phyloP scores from a whole-genome alignment of 352 stramenopile species.

The Globisporangium ultimum region DNA sequence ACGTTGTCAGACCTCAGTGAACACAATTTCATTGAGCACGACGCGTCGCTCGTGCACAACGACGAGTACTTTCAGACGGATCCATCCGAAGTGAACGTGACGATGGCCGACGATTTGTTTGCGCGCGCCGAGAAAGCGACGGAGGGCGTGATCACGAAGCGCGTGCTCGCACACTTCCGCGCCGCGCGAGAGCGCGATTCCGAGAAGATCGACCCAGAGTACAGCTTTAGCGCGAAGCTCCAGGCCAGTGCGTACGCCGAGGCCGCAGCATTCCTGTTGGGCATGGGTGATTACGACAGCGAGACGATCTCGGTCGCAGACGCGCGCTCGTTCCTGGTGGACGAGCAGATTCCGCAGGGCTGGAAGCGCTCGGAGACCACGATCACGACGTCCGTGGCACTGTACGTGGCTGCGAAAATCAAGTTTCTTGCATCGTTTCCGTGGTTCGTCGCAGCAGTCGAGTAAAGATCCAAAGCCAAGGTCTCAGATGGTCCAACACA shows the following conservation, averaged over 20 bases:
- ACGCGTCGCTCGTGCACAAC: slow-evolving; percentile 66
- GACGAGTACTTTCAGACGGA: slow-evolving; percentile 44
- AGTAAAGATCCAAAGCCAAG: slow-evolving; percentile 1
- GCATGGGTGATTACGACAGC: slow-evolving; percentile 34
- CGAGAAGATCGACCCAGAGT: slow-evolving; percentile 35
- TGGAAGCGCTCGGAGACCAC: slow-evolving; percentile 30
- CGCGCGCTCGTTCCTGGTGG: slow-evolving; percentile 40
- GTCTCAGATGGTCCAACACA: too few relatives aligned
- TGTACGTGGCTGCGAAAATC: slow-evolving; percentile 40
- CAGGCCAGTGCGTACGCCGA: slow-evolving; percentile 42
- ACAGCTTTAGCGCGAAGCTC: slow-evolving; percentile 33
- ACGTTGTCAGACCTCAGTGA: slow-evolving; percentile 46
- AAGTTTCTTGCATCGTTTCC: slow-evolving; percentile 27
- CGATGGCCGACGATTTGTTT: slow-evolving; percentile 38
- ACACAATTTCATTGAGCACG: slow-evolving; percentile 71
- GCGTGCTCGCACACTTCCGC: slow-evolving; percentile 40
- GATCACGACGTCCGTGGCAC: slow-evolving; percentile 26
- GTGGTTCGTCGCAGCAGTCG: neutral
- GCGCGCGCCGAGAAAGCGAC: slow-evolving; percentile 17
- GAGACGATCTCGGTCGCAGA: slow-evolving; percentile 36
- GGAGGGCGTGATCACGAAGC: slow-evolving; percentile 27
- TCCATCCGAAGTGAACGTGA: slow-evolving; percentile 37
- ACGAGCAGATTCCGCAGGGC: slow-evolving; percentile 46
- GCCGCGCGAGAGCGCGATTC: slow-evolving; percentile 40
- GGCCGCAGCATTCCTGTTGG: slow-evolving; percentile 40